Conservation (phyloP, 2,329 filamentous ascomycete species). For the Penicillium griseofulvum region DNA sequence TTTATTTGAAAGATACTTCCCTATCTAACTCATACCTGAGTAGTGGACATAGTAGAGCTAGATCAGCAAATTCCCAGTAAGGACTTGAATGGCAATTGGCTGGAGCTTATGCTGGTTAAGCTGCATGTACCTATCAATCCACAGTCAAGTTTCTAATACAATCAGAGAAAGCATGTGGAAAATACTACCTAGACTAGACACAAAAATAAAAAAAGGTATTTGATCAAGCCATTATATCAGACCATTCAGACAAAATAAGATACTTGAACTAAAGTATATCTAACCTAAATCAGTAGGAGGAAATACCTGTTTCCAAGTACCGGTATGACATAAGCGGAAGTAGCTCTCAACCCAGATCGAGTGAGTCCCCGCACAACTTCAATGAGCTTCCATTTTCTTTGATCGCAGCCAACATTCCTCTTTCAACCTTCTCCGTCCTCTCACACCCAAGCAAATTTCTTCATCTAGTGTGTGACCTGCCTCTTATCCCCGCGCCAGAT, state of each 20-base stretch:
- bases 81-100: background rate
- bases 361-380: constrained; percentile 17
- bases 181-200: background rate
- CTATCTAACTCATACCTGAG: background rate
- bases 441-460: background rate
- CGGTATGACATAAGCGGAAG: constrained; percentile 24
- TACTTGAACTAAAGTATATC: background rate
- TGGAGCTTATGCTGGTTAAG: background rate
- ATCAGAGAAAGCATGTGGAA: background rate
- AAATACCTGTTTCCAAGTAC: background rate
- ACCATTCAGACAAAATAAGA: background rate
- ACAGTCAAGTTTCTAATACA: constrained; percentile 1
- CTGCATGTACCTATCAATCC: background rate
- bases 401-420: constrained; percentile 5
- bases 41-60: background rate
- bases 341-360: constrained; percentile 11
- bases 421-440: background rate
- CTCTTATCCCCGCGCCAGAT: constrained; percentile 11
- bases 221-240: constrained; percentile 2
- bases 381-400: constrained; percentile 16
- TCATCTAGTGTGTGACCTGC: constrained; percentile 8
- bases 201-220: background rate
- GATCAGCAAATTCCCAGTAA: background rate
- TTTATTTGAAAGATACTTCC: constrained; percentile 5
- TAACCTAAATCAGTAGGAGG: background rate